These are phyloP conservation scores for Pseudohalonectria lignicola DNA, from an alignment of 2,329 filamentous ascomycete species.

Conservation along the genomic window DNA sequence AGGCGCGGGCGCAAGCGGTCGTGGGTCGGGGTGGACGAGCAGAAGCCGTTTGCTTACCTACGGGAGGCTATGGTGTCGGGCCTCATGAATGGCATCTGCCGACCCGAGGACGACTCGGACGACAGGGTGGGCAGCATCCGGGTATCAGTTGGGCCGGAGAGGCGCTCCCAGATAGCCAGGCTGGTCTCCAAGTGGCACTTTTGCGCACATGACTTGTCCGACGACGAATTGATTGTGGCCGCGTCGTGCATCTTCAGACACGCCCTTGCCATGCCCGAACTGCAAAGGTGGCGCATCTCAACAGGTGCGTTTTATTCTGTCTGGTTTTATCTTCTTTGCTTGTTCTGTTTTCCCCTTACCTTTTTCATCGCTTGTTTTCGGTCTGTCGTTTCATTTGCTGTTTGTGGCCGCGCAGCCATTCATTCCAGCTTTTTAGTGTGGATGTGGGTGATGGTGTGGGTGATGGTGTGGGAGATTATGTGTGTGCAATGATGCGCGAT, in stretches of 20 bases:
- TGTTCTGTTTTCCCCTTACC: conserved; percentile 3
- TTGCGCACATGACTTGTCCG: conserved; percentile 76
- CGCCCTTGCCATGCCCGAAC: conserved; percentile 68
- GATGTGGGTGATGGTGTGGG: not conserved
- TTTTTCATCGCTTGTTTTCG: not conserved
- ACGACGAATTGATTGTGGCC: conserved; percentile 81
- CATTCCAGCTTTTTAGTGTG: not conserved
- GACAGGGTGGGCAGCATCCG: conserved; percentile 52
- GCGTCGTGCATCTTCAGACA: conserved; percentile 86
- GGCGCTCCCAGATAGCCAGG: conserved; percentile 53
- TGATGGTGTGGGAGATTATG: not conserved
- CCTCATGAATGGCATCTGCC: conserved; percentile 83
- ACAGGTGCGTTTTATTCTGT: conserved; percentile 45
- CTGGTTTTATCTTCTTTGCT: not conserved
- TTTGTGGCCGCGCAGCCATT: too few species aligned
- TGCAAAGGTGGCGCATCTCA: conserved; percentile 70
- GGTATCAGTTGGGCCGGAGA: conserved; percentile 55
- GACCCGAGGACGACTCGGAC: conserved; percentile 49
- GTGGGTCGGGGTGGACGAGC: conserved; percentile 80
- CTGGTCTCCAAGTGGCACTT: conserved; percentile 77
- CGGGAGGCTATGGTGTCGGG: conserved; percentile 89
- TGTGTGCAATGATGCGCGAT: too few species aligned
- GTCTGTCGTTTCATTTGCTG: too few species aligned
- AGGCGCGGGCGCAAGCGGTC: conserved; percentile 74
- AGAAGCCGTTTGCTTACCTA: conserved; percentile 80